Percentiles rank a stretch among this genome's conserved stretches.
These are phyloP conservation scores for Talaromyces sp. DNA, from an alignment of 2,329 filamentous ascomycete genomes.

Conservation along the genomic window DNA sequence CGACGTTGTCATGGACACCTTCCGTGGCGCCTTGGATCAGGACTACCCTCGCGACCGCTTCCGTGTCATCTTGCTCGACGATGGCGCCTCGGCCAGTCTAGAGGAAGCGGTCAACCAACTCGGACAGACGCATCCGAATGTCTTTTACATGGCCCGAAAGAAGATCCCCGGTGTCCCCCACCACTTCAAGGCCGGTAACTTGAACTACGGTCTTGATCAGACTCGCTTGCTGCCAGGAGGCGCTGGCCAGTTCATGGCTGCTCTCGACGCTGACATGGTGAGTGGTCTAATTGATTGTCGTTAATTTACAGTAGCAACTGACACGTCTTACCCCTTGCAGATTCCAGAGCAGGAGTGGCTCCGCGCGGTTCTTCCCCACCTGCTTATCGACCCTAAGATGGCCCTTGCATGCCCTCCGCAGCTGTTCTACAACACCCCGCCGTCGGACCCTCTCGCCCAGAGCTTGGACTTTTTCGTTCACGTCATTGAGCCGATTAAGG, in stretches of 20 bases:
- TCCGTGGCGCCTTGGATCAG: slow-evolving; percentile 31
- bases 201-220: slow-evolving; percentile 56
- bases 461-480: slow-evolving; percentile 57
- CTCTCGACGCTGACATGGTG: slow-evolving; percentile 61
- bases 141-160: slow-evolving; percentile 40
- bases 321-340: slow-evolving; percentile 21
- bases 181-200: slow-evolving; percentile 61
- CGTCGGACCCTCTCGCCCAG: slow-evolving; percentile 54
- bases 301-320: not conserved
- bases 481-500: slow-evolving; percentile 44
- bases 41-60: slow-evolving; percentile 37
- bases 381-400: slow-evolving; percentile 53
- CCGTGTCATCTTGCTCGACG: slow-evolving; percentile 37
- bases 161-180: slow-evolving; percentile 37
- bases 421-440: slow-evolving; percentile 59
- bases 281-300: slow-evolving; percentile 3
- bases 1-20: slow-evolving; percentile 37
- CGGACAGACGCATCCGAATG: slow-evolving; percentile 30
- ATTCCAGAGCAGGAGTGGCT: slow-evolving; percentile 60
- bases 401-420: slow-evolving; percentile 58
- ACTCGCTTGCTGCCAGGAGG: slow-evolving; percentile 50
- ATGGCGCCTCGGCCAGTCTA: slow-evolving; percentile 30
- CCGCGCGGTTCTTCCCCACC: slow-evolving; percentile 54
- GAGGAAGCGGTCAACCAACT: slow-evolving; percentile 31
- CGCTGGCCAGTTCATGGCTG: slow-evolving; percentile 56